Percentiles rank a stretch among this genome's conserved stretches.
Conservation (phyloP, 495 filamentous ascomycete species). For the Xylaria palmicola region DNA sequence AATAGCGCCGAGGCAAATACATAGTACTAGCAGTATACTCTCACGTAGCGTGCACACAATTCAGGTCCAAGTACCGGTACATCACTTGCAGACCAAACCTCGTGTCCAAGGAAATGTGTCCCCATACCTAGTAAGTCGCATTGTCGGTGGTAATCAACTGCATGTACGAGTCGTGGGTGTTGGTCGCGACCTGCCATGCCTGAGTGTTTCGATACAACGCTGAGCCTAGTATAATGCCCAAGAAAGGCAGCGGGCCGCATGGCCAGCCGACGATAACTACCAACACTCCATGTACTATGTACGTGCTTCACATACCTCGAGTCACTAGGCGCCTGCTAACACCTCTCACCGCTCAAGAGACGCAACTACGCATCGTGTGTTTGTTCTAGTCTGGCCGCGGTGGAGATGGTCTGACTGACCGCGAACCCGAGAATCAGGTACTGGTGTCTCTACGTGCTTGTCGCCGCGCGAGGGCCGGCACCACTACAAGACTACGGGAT, state of each 20-base stretch:
- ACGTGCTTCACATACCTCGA: no score
- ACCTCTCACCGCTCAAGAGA: no score
- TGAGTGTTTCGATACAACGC: neutral
- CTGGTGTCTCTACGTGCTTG: neutral
- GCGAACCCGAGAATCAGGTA: slow-evolving; percentile 1
- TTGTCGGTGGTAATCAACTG: neutral
- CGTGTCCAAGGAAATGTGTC: neutral
- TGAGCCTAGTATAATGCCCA: neutral
- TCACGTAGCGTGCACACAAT: no score
- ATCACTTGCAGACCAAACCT: neutral
- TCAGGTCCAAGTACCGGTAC: neutral
- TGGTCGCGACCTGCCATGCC: neutral
- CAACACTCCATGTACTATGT: no score
- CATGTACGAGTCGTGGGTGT: neutral
- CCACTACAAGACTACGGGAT: neutral
- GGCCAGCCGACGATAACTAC: neutral
- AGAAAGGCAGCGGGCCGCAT: neutral
- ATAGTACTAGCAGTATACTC: no score
- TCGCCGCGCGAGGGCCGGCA: neutral
- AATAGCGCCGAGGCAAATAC: no score
- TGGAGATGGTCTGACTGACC: neutral
- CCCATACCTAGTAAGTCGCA: no score
- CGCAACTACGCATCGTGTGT: neutral
- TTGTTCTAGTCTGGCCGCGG: neutral
- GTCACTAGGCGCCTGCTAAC: no score